Evolutionary conservation across 768 basidiomycete species (phyloP), one percentile per base, ranked within the genome.

Genomic region (Lanmaoa rubissima): DNA sequence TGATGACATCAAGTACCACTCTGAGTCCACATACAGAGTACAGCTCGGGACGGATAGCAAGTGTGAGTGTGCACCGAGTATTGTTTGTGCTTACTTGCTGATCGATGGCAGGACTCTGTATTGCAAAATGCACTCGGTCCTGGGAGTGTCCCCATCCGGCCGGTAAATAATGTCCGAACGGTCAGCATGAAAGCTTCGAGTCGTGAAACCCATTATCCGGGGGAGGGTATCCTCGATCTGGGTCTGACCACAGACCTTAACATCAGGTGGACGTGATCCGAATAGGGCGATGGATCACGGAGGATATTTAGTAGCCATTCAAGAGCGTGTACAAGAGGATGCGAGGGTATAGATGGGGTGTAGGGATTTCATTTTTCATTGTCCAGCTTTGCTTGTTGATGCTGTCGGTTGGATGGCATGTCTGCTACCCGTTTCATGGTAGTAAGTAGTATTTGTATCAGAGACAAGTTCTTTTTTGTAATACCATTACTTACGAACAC

Each of bases 141-240:
- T 31, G 36, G 54, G 3, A 35, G 52, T 13, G 39, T 12, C 24
- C 12, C 34, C 4, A 21, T 14, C 31, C 26, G 58, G n/a, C 10
- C n/a, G 11, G 32, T 2, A 14, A 32, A 7, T 14, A 39, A 24
- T 6, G 3, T 10, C 14, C 36, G 57, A 42, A 48, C 61, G 7
- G 55, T 65, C 17, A 67, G 62, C 24, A 51, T 54, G 55, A 51
- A 31, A 13, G 47, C 10, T 12, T 42, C 53, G 3, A 28, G 41
- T 1, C 51, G 44, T 16, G 16, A 31, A 12, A 38, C 40, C 26
- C 44, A 7, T 2, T 65, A 56, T 53, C 40, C 64, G 0, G 69
- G 68, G 21, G 63, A 68, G 48, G 44, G 53, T 11, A 19, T 60
- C 7, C 57, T 70, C 10, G 41, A 68, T 36, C 26, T 66, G 17